These are phyloP conservation scores for Ogataea siamensis DNA, from an alignment of 805 yeast genomes.

Conservation along the genomic window DNA sequence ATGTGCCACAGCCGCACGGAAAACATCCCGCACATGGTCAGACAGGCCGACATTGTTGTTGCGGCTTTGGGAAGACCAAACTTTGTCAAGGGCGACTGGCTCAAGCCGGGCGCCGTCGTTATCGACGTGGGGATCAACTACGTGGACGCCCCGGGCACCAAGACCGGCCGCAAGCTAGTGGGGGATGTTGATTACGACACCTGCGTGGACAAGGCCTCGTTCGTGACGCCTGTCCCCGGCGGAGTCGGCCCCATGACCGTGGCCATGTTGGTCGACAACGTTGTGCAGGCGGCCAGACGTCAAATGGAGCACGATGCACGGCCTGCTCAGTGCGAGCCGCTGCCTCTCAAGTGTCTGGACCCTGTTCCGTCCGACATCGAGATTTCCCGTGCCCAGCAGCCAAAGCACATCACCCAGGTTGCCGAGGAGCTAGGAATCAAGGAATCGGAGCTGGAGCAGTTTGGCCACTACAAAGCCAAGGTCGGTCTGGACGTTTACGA, in stretches of 20 bases:
- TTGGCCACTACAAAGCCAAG: constrained; percentile 75
- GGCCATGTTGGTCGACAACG: constrained; percentile 75
- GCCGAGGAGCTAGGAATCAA: constrained; percentile 69
- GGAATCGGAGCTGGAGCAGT: constrained; percentile 68
- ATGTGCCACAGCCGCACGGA: constrained; percentile 67
- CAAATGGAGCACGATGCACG: constrained; percentile 23
- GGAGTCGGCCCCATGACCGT: constrained; percentile 94
- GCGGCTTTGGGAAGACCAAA: constrained; percentile 74
- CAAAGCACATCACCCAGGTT: constrained; percentile 64
- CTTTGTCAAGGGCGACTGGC: constrained; percentile 73
- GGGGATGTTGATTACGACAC: constrained; percentile 74
- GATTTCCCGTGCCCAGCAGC: constrained; percentile 72
- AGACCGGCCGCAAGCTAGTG: constrained; percentile 67
- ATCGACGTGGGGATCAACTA: constrained; percentile 85
- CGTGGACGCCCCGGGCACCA: constrained; percentile 60
- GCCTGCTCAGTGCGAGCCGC: constrained; percentile 48
- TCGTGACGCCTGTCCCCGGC: constrained; percentile 87
- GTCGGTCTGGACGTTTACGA: constrained; percentile 62
- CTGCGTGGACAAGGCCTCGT: constrained; percentile 53
- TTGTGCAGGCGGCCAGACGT: constrained; percentile 63
- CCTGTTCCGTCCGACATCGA: constrained; percentile 84
- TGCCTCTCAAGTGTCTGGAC: constrained; percentile 50
- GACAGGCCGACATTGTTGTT: constrained; percentile 70
- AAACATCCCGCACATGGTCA: constrained; percentile 45
- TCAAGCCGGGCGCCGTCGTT: constrained; percentile 63